A percentile compares a stretch with the other conserved stretches of the same genome.
Evolutionary conservation across 352 stramenopile genomes (phyloP).

Genomic region (Pythium rishiriense): DNA sequence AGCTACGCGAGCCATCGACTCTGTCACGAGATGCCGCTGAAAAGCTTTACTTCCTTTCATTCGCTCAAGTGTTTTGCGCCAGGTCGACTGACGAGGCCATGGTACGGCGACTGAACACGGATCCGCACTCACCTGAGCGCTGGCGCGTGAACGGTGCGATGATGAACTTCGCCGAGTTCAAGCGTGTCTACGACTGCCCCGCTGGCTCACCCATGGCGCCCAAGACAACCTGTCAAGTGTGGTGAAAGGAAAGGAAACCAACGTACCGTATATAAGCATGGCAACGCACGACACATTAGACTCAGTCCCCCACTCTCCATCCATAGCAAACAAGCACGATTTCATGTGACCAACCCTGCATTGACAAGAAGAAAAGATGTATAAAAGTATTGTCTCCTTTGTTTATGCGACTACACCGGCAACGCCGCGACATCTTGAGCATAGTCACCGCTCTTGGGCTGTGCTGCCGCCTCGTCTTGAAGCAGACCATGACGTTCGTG

Average conservation of each 20-base stretch:
- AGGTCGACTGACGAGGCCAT: slow-evolving; percentile 62
- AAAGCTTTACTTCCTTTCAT: slow-evolving; percentile 81
- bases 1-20: slow-evolving; percentile 16
- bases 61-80: slow-evolving; percentile 70
- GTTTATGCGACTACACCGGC: slow-evolving; percentile 21
- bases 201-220: slow-evolving; percentile 67
- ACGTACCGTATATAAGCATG: too few species aligned
- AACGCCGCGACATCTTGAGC: slow-evolving; percentile 22
- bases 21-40: slow-evolving; percentile 32
- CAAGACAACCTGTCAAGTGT: slow-evolving; percentile 67
- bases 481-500: slow-evolving; percentile 7
- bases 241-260: slow-evolving; percentile 34
- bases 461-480: slow-evolving; percentile 9
- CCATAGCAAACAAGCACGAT: not conserved
- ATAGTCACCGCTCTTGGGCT: slow-evolving; percentile 2
- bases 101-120: slow-evolving; percentile 48
- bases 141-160: slow-evolving; percentile 80
- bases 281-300: too few species aligned
- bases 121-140: slow-evolving; percentile 63
- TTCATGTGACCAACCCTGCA: too few species aligned
- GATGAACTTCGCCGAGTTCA: slow-evolving; percentile 80
- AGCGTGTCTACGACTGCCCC: slow-evolving; percentile 54
- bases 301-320: too few species aligned
- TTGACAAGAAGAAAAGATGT: too few species aligned
- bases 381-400: too few species aligned